phyloP scores from a whole-genome alignment of 768 basidiomycete species.

The Pulveroboletus sp. region DNA sequence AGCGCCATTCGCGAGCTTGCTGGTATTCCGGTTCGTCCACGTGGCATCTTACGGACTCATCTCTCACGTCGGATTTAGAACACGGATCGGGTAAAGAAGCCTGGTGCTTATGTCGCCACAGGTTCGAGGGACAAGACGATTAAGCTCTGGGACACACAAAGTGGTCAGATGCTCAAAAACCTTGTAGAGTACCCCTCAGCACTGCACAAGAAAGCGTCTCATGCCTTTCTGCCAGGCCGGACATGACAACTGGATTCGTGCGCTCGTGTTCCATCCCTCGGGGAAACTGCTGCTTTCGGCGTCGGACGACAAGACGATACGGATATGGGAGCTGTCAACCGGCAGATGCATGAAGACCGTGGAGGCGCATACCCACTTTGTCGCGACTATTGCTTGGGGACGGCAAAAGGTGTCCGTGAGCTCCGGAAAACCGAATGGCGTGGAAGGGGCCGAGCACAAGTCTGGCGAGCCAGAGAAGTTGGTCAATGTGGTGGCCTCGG shows the following conservation, averaged over 20 bases:
- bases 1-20: conserved; percentile 74
- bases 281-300: conserved; percentile 90
- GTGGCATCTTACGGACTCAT: not conserved
- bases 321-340: conserved; percentile 85
- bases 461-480: conserved; percentile 48
- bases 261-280: conserved; percentile 83
- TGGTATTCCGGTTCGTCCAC: conserved; percentile 57
- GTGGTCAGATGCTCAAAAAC: conserved; percentile 77
- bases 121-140: conserved; percentile 91
- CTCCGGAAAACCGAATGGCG: conserved; percentile 37
- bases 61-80: conserved; percentile 34
- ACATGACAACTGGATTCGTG: conserved; percentile 90
- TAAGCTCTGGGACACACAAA: conserved; percentile 85
- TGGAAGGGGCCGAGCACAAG: conserved; percentile 32
- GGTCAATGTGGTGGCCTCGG: conserved; percentile 68
- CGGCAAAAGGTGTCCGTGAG: conserved; percentile 47
- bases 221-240: conserved; percentile 47
- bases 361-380: conserved; percentile 85
- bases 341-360: conserved; percentile 85
- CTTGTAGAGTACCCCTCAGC: conserved; percentile 45
- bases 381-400: conserved; percentile 81
- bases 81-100: conserved; percentile 48
- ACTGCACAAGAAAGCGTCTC: conserved; percentile 1
- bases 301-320: conserved; percentile 88
- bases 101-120: conserved; percentile 66